Evolutionary conservation across 768 basidiomycete species (phyloP).

Genomic region (Lentinula aciculospora): DNA sequence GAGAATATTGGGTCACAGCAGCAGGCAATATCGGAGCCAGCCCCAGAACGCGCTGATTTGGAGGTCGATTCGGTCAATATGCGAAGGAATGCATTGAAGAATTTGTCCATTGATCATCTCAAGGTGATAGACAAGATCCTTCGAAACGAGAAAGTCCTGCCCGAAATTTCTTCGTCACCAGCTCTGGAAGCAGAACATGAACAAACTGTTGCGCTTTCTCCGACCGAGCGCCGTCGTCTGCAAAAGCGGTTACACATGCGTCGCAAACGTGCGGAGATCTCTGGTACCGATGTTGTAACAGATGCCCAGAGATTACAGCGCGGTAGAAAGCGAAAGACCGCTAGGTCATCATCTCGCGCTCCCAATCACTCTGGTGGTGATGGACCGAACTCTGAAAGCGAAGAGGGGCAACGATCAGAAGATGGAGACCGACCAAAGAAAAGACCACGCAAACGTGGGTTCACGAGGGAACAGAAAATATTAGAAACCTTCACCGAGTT

Average conservation of each 20-base stretch:
- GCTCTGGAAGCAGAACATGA: not conserved
- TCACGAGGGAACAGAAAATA: constrained; percentile 40
- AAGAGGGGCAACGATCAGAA: not conserved
- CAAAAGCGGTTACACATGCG: constrained; percentile 71
- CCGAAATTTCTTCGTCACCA: not conserved
- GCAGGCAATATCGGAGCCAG: not conserved
- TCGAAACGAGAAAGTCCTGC: not conserved
- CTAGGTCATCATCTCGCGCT: constrained; percentile 14
- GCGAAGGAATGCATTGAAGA: constrained; percentile 10
- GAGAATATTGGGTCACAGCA: not conserved
- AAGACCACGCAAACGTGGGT: constrained; percentile 24
- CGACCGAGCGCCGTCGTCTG: constrained; percentile 46
- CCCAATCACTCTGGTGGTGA: not conserved
- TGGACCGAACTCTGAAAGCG: not conserved
- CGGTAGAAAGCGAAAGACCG: constrained; percentile 24
- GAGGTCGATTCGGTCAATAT: not conserved
- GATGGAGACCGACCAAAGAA: constrained; percentile 4
- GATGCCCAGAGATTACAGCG: constrained; percentile 26
- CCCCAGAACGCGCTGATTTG: not conserved
- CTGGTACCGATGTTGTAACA: constrained; percentile 27
- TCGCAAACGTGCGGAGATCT: constrained; percentile 50
- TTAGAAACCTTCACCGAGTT: constrained; percentile 32
- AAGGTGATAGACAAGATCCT: constrained; percentile 18
- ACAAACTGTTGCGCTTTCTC: constrained; percentile 28
- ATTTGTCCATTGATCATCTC: constrained; percentile 17